These are phyloP conservation scores for Plantago elongata DNA, from an alignment of 257 asterid genomes.

Conservation along the genomic window DNA sequence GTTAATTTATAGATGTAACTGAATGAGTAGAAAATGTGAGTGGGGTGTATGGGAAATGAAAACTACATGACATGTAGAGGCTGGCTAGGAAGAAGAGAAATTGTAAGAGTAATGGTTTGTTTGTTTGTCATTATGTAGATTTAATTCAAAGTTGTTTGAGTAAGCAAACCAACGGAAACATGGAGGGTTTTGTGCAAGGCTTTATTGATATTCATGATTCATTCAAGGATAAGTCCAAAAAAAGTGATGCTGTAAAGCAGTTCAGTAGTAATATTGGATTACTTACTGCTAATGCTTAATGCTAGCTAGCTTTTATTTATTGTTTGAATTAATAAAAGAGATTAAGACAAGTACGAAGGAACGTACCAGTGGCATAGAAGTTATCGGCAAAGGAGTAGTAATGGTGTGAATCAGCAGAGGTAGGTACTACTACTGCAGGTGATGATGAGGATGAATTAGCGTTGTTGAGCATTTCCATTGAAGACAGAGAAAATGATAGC, in stretches of 20 bases:
- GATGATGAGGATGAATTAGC: too few species aligned
- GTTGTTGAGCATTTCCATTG: slow-evolving; percentile 59
- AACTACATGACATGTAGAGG: too few species aligned
- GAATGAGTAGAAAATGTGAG: too few species aligned
- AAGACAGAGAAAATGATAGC: slow-evolving; percentile 80
- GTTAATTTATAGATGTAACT: neutral
- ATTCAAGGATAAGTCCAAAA: slow-evolving; percentile 4
- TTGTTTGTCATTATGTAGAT: slow-evolving; percentile 41
- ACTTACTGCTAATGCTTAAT: too few species aligned
- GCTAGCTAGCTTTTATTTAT: too few species aligned
- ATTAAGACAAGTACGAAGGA: too few species aligned
- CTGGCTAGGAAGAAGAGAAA: too few species aligned
- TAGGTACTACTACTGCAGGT: slow-evolving; percentile 17
- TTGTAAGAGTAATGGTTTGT: too few species aligned
- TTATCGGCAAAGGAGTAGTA: slow-evolving; percentile 63
- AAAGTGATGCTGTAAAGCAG: slow-evolving; percentile 17
- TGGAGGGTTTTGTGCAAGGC: slow-evolving; percentile 25
- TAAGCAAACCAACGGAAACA: slow-evolving; percentile 50
- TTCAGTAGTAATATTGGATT: too few species aligned
- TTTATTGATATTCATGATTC: slow-evolving; percentile 1
- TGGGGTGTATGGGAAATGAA: too few species aligned
- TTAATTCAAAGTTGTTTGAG: slow-evolving; percentile 36
- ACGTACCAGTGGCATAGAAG: slow-evolving; percentile 59
- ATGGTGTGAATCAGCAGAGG: slow-evolving; percentile 39
- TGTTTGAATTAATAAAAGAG: too few species aligned